phyloP scores from a whole-genome alignment of 495 filamentous ascomycete species.

The Penicillium tannophilum region DNA sequence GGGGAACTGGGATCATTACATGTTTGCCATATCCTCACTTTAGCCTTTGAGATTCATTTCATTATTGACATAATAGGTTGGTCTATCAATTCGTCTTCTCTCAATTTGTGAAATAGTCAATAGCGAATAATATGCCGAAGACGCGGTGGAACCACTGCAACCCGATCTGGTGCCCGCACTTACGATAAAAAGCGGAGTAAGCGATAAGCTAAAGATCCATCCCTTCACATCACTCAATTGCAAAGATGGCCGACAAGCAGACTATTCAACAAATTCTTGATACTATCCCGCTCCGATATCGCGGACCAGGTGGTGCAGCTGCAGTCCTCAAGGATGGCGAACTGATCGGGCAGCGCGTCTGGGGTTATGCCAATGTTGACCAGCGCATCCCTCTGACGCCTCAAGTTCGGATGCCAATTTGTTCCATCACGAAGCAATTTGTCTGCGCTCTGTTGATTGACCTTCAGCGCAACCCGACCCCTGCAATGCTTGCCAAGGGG shows the following conservation, averaged over 20 bases:
- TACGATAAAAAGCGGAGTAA: neutral
- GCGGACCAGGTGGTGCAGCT: conserved; percentile 33
- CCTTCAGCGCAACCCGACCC: conserved; percentile 27
- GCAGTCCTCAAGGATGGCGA: conserved; percentile 35
- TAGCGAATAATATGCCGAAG: too few relatives aligned
- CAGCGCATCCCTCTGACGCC: conserved; percentile 26
- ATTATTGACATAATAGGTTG: too few relatives aligned
- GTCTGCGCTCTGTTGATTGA: conserved; percentile 33
- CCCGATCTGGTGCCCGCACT: neutral
- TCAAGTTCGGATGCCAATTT: conserved; percentile 33
- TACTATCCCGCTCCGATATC: conserved; percentile 13
- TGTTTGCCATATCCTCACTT: neutral
- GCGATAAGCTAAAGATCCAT: neutral
- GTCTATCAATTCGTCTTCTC: too few relatives aligned
- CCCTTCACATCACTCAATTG: neutral
- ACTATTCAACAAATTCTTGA: conserved; percentile 18
- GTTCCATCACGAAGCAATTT: conserved; percentile 41
- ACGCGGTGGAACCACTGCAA: neutral
- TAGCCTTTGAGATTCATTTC: neutral
- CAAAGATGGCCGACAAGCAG: conserved; percentile 7
- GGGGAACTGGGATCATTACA: too few relatives aligned
- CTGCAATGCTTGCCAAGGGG: conserved; percentile 23
- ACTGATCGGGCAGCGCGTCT: conserved; percentile 28
- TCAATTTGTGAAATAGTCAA: too few relatives aligned
- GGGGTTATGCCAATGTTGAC: conserved; percentile 38